These are phyloP conservation scores for Bolboschoenus planiculmis DNA, from an alignment of 176 grass and related monocot species.

Conservation along the genomic window DNA sequence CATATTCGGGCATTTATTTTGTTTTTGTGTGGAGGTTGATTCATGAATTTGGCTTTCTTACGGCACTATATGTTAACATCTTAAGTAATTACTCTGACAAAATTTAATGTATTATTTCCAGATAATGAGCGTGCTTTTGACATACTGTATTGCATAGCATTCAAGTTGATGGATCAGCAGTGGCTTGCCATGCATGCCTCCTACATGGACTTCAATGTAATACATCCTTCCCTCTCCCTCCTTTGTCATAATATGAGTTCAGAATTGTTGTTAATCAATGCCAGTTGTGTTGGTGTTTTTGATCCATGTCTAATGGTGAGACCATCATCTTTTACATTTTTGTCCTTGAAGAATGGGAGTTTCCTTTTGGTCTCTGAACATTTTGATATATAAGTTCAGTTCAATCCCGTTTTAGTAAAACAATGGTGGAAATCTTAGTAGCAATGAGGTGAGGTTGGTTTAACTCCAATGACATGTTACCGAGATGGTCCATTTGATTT, in stretches of 20 bases:
- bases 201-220: conserved; percentile 96
- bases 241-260: not conserved
- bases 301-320: conserved; percentile 14
- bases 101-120: conserved; percentile 37
- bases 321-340: not conserved
- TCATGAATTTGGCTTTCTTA: not conserved
- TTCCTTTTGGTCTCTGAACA: conserved; percentile 5
- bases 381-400: not conserved
- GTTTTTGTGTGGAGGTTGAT: not conserved
- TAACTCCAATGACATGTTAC: not conserved
- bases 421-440: not conserved
- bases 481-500: not conserved
- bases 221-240: not conserved
- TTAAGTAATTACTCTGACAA: conserved; percentile 6
- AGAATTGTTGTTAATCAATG: not conserved
- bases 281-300: not conserved
- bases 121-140: conserved; percentile 88
- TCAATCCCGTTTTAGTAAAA: not conserved
- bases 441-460: not conserved
- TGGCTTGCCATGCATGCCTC: conserved; percentile 90
- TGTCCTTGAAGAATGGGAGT: not conserved
- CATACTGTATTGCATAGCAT: conserved; percentile 87
- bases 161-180: conserved; percentile 90
- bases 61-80: not conserved
- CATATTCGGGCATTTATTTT: conserved; percentile 6